A percentile compares a stretch with the other conserved stretches of the same genome.
Conservation (phyloP, 306 rosid genomes). For the Cicer bijugum region DNA sequence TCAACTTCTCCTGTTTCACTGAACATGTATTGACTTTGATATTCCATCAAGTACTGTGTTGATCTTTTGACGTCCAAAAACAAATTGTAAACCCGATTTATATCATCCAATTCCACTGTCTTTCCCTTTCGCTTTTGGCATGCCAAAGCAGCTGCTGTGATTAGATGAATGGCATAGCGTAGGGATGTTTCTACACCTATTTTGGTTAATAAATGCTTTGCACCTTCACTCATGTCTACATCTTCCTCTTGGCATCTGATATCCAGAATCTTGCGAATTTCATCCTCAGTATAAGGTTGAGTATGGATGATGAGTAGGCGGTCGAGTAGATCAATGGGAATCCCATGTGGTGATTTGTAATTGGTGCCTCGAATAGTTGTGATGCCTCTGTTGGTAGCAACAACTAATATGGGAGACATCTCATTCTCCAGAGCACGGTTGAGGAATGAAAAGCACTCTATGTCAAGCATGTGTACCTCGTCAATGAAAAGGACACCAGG, state of each 20-base stretch:
- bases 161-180: conserved; percentile 94
- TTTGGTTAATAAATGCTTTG: conserved; percentile 79
- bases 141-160: conserved; percentile 83
- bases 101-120: conserved; percentile 85
- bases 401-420: conserved; percentile 95
- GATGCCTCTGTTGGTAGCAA: conserved; percentile 95
- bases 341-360: conserved; percentile 95
- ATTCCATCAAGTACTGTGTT: conserved; percentile 96
- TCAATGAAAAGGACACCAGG: conserved; percentile 97
- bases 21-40: conserved; percentile 91
- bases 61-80: conserved; percentile 96
- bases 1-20: conserved; percentile 75
- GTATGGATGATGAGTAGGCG: conserved; percentile 90
- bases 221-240: conserved; percentile 89
- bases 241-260: conserved; percentile 97
- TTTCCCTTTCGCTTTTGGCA: conserved; percentile 87
- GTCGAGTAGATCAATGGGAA: conserved; percentile 92
- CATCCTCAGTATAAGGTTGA: conserved; percentile 84
- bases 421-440: conserved; percentile 96
- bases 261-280: conserved; percentile 80
- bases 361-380: conserved; percentile 93
- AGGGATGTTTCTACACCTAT: conserved; percentile 91
- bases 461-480: conserved; percentile 98
- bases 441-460: conserved; percentile 91
- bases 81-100: conserved; percentile 88